Evolutionary conservation across 352 stramenopile species (phyloP).

Genomic region (Phytophthora multivora): DNA sequence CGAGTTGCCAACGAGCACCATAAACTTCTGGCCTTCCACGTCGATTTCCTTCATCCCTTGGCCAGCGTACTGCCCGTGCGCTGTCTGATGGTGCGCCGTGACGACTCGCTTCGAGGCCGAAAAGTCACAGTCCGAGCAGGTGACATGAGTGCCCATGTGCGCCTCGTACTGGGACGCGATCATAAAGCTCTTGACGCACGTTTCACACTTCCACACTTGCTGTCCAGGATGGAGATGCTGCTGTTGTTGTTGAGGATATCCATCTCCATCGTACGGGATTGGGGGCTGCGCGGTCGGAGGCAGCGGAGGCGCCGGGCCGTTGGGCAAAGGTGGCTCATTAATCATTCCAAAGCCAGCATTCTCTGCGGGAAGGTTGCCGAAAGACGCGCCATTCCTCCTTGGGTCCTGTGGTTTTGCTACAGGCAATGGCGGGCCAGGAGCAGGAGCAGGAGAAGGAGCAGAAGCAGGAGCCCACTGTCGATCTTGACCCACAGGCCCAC

Average conservation of each 20-base stretch:
- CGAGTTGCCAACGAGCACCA: constrained; percentile 83
- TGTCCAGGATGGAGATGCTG: constrained; percentile 17
- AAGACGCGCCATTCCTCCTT: constrained; percentile 13
- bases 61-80: constrained; percentile 69
- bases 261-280: constrained; percentile 26
- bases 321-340: constrained; percentile 25
- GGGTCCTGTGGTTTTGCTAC: constrained; percentile 29
- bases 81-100: constrained; percentile 64
- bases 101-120: constrained; percentile 81
- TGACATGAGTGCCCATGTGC: constrained; percentile 74
- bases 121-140: constrained; percentile 74
- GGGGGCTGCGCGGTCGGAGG: constrained; percentile 21
- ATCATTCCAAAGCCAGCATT: constrained; percentile 4
- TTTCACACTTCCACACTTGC: constrained; percentile 56
- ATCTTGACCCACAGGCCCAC: background rate
- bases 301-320: constrained; percentile 23
- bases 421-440: background rate
- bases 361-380: background rate
- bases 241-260: constrained; percentile 10
- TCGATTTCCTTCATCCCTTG: constrained; percentile 84
- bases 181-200: constrained; percentile 75
- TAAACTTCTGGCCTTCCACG: constrained; percentile 87
- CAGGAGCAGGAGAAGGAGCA: background rate
- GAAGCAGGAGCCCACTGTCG: constrained; percentile 15
- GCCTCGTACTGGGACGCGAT: constrained; percentile 75